These are phyloP conservation scores for Suhomyces choctaworum DNA, from an alignment of 1,139 yeast species.

Conservation along the genomic window DNA sequence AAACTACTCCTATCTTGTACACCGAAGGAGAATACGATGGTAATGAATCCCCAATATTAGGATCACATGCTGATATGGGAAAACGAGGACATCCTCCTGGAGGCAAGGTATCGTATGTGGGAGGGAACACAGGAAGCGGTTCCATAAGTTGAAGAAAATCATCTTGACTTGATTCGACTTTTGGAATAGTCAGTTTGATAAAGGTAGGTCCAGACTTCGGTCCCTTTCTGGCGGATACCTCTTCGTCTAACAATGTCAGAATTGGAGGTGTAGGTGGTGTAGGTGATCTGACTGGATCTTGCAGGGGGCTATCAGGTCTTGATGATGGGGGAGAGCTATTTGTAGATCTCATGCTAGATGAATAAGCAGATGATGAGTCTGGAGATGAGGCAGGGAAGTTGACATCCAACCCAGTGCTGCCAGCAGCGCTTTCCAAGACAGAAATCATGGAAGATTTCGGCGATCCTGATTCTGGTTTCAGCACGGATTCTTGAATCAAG, in stretches of 20 bases:
- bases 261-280: conserved; percentile 12
- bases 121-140: conserved; percentile 53
- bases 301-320: conserved; percentile 11
- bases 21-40: conserved; percentile 60
- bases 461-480: too few species aligned
- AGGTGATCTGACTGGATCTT: conserved; percentile 4
- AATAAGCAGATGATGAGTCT: conserved; percentile 10
- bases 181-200: not conserved
- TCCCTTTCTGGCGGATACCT: too few species aligned
- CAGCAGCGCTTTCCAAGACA: conserved; percentile 2
- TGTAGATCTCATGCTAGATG: conserved; percentile 10
- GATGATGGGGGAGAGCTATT: conserved; percentile 11
- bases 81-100: conserved; percentile 53
- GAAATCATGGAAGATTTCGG: too few species aligned
- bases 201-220: too few species aligned
- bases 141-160: conserved; percentile 43
- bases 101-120: conserved; percentile 43
- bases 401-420: conserved; percentile 3
- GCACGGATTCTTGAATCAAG: too few species aligned
- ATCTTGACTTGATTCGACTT: conserved; percentile 11
- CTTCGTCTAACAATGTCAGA: not conserved
- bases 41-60: conserved; percentile 19
- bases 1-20: conserved; percentile 52
- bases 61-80: conserved; percentile 36
- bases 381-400: conserved; percentile 6